These are phyloP conservation scores for Volvox carteri DNA, from an alignment of 163 green algal species.

Conservation along the genomic window DNA sequence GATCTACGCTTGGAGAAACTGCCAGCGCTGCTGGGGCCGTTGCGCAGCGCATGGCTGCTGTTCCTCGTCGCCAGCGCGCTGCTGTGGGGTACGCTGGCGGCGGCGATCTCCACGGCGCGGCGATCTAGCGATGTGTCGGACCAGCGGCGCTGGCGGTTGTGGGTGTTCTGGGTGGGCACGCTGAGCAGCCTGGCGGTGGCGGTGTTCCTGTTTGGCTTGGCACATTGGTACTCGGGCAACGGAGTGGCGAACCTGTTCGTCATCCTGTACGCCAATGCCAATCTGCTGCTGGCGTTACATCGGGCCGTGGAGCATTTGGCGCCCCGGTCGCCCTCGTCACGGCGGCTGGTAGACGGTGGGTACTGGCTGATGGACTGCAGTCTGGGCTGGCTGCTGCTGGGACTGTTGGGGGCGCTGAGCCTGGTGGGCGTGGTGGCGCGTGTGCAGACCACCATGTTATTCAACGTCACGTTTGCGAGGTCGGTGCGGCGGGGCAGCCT, in stretches of 20 bases:
- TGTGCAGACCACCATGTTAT: conserved; percentile 60
- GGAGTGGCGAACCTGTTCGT: conserved; percentile 66
- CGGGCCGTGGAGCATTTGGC: conserved; percentile 28
- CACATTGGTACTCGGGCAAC: conserved; percentile 52
- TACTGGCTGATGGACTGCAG: conserved; percentile 33
- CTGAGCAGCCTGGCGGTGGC: neutral
- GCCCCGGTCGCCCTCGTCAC: neutral
- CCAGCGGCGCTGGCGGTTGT: conserved; percentile 48
- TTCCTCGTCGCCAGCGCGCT: conserved; percentile 47
- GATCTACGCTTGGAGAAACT: conserved; percentile 41
- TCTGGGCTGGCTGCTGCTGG: conserved; percentile 51
- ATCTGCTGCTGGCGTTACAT: conserved; percentile 44
- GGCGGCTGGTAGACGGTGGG: conserved; percentile 45
- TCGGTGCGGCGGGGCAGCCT: conserved; percentile 50
- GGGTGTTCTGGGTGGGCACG: conserved; percentile 52
- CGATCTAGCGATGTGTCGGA: conserved; percentile 10
- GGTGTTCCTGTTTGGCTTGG: conserved; percentile 52
- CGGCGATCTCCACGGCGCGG: neutral
- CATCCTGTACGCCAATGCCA: conserved; percentile 67
- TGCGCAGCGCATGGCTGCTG: conserved; percentile 22
- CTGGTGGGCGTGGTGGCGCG: conserved; percentile 57
- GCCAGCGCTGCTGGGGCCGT: neutral
- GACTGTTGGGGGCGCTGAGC: conserved; percentile 47
- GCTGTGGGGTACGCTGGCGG: conserved; percentile 35
- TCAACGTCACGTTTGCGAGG: conserved; percentile 58